These are phyloP conservation scores for Citrus sinensis DNA, from an alignment of 345 rosid genomes.

Conservation along the genomic window DNA sequence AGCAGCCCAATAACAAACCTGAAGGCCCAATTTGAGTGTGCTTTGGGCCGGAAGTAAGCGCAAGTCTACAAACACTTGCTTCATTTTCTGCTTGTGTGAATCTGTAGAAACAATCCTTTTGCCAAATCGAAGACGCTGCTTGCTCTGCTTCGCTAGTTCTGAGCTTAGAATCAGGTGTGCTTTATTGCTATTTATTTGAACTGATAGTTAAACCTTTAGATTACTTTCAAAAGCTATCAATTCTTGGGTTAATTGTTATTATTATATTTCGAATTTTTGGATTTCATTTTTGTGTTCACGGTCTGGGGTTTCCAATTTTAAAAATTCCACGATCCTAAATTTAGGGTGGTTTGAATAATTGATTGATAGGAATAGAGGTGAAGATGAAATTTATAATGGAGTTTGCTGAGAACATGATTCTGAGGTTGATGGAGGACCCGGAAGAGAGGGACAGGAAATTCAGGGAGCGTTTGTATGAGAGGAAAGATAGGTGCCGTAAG, in stretches of 20 bases:
- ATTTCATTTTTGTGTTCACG: background rate
- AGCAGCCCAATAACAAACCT: background rate
- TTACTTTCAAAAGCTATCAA: background rate
- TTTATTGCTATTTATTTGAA: background rate
- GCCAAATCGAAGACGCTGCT: background rate
- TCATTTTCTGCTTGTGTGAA: background rate
- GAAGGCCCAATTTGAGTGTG: background rate
- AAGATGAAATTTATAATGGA: slow-evolving; percentile 90
- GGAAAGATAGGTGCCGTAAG: slow-evolving; percentile 75
- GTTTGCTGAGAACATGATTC: slow-evolving; percentile 80
- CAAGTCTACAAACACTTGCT: background rate
- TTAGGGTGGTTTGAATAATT: background rate
- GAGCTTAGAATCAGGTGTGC: background rate
- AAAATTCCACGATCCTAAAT: background rate
- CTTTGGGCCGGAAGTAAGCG: background rate
- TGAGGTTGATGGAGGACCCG: slow-evolving; percentile 96
- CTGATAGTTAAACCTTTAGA: background rate
- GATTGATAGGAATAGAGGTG: background rate
- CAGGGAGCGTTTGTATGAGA: slow-evolving; percentile 66
- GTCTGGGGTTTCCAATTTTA: slow-evolving; percentile 10
- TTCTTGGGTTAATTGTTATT: background rate
- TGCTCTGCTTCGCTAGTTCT: background rate
- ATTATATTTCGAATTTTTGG: background rate
- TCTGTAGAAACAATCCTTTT: background rate
- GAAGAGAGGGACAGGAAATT: slow-evolving; percentile 81